Evolutionary conservation across 2,329 filamentous ascomycete species (phyloP), one percentile per base, ranked within the genome.

Genomic region (Penicillium sp.): DNA sequence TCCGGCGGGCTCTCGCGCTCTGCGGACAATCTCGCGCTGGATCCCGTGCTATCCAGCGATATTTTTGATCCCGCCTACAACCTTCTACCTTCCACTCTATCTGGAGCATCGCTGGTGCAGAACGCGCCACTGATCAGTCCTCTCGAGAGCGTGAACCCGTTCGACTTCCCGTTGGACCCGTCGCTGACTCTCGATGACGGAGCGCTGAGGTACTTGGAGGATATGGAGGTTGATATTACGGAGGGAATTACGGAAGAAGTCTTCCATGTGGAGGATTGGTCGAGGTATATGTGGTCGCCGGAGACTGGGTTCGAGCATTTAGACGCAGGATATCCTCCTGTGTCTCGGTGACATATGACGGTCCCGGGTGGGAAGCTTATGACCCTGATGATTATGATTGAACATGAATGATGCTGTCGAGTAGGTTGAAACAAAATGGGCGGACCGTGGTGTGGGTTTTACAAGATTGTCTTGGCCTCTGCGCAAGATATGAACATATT

Each of bases 191-290:
- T 60, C 2, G 46, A 50, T 11, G 54, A 55, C n/a, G 27, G 24
- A 7, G 13, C 41, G 1, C 7, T 63, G 44, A 48, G 47, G 0
- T 62, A 56, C 48, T 44, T 59, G 51, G 51, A 56, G 13, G 55
- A 56, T 36, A 55, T 61, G 58, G 54, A 61, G 31, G 28, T 63
- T 44, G 59, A 62, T 51, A 8, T 60, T 11, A 53, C 52, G 1
- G 57, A 53, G 27, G 55, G 55, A 2, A 36, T 63, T 45, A 33
- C 53, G 14, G 61, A 62, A 18, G 59, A 60, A 4, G 41, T 50
- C 11, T 63, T 61, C 20, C 54, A 57, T 44, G 59, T 63, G 11
- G 59, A 63, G 43, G 61, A 63, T 50, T 63, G 61, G 61, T 61
- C 61, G 9, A 46, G 61, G 35, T 63, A 61, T 49, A 61, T 63